Evolutionary conservation across 495 filamentous ascomycete genomes (phyloP).

Genomic region (Hyphodiscus hymeniophilus): DNA sequence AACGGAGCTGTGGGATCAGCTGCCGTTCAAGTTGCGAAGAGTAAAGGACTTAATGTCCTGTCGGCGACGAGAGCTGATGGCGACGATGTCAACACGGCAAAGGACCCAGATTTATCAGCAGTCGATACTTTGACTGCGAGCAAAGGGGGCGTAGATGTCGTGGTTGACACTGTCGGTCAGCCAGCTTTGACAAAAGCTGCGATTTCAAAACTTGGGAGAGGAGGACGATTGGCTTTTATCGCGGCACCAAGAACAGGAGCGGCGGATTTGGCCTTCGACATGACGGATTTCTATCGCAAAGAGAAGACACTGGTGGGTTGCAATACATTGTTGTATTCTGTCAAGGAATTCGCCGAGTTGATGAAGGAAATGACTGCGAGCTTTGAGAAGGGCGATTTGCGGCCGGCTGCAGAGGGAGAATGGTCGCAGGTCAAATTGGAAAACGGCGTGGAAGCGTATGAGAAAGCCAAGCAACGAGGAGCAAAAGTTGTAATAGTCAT

Average conservation of each 20-base stretch:
- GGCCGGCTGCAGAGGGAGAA: slow-evolving; percentile 15
- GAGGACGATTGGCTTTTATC: slow-evolving; percentile 26
- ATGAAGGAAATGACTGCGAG: slow-evolving; percentile 9
- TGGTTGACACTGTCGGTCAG: slow-evolving; percentile 30
- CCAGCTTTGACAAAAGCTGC: slow-evolving; percentile 20
- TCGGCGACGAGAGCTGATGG: slow-evolving; percentile 20
- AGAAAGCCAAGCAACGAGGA: slow-evolving; percentile 16
- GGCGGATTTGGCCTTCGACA: slow-evolving; percentile 24
- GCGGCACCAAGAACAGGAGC: slow-evolving; percentile 22
- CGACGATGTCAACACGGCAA: slow-evolving; percentile 25
- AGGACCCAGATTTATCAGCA: slow-evolving; percentile 22
- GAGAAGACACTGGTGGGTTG: slow-evolving; percentile 24
- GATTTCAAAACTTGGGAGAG: slow-evolving; percentile 19
- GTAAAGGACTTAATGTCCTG: slow-evolving; percentile 24
- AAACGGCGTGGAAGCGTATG: slow-evolving; percentile 17
- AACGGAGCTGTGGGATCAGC: slow-evolving; percentile 30
- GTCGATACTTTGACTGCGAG: slow-evolving; percentile 26
- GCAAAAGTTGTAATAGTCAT: slow-evolving; percentile 19
- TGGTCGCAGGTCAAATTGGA: slow-evolving; percentile 19
- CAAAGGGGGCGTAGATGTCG: slow-evolving; percentile 26
- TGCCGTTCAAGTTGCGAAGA: slow-evolving; percentile 26
- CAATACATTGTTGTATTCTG: slow-evolving; percentile 22
- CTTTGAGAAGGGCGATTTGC: slow-evolving; percentile 24
- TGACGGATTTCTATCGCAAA: slow-evolving; percentile 25
- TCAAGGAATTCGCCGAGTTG: slow-evolving; percentile 16